Percentiles rank a stretch among this genome's conserved stretches.
These are phyloP conservation scores for Lenzites betulinus DNA, from an alignment of 768 basidiomycete genomes.

Conservation along the genomic window DNA sequence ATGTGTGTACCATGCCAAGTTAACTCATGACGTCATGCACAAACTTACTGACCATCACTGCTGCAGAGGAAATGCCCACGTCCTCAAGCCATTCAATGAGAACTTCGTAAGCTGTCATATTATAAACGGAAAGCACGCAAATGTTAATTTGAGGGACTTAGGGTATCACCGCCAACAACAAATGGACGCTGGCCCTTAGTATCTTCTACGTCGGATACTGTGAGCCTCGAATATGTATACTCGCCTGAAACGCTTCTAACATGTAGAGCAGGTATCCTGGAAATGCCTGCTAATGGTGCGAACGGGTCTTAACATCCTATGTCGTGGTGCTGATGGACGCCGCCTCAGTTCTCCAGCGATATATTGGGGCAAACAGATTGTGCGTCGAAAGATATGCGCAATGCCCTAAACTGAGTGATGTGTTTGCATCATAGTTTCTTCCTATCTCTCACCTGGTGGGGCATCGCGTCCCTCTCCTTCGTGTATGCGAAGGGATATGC, in stretches of 20 bases:
- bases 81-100: slow-evolving; percentile 51
- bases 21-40: neutral
- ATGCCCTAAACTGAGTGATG: neutral
- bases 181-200: slow-evolving; percentile 57
- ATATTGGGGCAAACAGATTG: slow-evolving; percentile 62
- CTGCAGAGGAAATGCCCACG: slow-evolving; percentile 56
- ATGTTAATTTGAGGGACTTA: slow-evolving; percentile 19
- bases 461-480: slow-evolving; percentile 51
- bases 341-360: slow-evolving; percentile 50
- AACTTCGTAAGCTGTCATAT: slow-evolving; percentile 44
- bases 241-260: neutral
- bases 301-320: neutral
- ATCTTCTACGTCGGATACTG: slow-evolving; percentile 66
- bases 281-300: slow-evolving; percentile 58
- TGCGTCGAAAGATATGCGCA: slow-evolving; percentile 25
- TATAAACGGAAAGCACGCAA: neutral
- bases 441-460: slow-evolving; percentile 54
- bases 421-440: slow-evolving; percentile 45
- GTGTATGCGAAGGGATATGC: slow-evolving; percentile 58
- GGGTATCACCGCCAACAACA: slow-evolving; percentile 54
- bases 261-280: slow-evolving; percentile 44
- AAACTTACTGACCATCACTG: neutral
- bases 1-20: slow-evolving; percentile 40
- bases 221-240: slow-evolving; percentile 24
- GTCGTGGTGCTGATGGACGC: neutral